Conservation (phyloP, 192 early-diverging fungal species). For the Lunasporangiospora selenospora region DNA sequence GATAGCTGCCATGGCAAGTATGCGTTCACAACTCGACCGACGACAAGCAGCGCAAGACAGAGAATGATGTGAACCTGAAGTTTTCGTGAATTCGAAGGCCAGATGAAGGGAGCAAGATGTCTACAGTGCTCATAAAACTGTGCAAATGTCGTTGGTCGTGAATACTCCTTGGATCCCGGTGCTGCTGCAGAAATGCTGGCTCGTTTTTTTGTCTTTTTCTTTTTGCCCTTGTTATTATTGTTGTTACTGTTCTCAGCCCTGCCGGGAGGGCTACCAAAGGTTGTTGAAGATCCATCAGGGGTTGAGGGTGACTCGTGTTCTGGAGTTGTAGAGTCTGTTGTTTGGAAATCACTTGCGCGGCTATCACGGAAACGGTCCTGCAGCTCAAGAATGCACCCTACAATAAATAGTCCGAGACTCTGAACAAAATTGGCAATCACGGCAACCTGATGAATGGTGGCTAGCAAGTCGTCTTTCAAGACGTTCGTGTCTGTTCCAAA, state of each 20-base stretch:
- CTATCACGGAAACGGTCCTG: neutral
- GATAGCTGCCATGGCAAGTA: conserved; percentile 85
- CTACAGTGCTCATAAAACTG: conserved; percentile 39
- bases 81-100: conserved; percentile 67
- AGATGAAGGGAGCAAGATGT: conserved; percentile 73
- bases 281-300: neutral
- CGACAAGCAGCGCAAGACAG: conserved; percentile 68
- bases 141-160: conserved; percentile 36
- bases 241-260: too few relatives aligned
- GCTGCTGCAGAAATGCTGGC: neutral
- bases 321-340: conserved; percentile 4
- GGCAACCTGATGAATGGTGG: neutral
- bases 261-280: too few relatives aligned
- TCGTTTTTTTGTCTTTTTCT: neutral
- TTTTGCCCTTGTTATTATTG: conserved; percentile 14
- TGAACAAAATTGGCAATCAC: conserved; percentile 23
- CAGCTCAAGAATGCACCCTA: conserved; percentile 16
- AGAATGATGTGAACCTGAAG: conserved; percentile 73
- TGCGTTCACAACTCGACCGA: conserved; percentile 78
- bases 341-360: neutral
- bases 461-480: neutral
- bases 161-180: conserved; percentile 30
- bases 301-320: conserved; percentile 14
- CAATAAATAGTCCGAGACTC: conserved; percentile 1
- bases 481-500: neutral